Evolutionary conservation across 2,329 filamentous ascomycete genomes (phyloP), one percentile per base, ranked within the genome.

Genomic region (Dothideomycetidae sp.): DNA sequence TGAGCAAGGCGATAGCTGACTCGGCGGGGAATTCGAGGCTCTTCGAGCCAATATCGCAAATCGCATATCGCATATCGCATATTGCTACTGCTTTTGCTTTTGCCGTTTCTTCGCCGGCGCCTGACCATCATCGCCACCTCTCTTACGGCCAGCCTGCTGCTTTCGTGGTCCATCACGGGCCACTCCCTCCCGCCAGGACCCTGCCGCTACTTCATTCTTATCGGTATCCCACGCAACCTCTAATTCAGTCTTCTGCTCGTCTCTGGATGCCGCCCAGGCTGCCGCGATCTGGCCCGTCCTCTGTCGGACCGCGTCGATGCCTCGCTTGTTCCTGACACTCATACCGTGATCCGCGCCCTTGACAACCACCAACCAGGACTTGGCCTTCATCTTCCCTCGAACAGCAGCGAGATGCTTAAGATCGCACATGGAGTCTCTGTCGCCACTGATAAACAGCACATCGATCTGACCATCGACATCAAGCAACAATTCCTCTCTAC

Each of bases 261-360:
- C 43, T 10, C 43, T 39, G 4, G 41, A 43, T 13, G 44, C 15
- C 5, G 56, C 42, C 60, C 60, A 62, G 30, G 44, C 33, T 3
- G 53, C 56, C 14, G 58, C 58, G 18, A 56, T 21, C 9, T 45
- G 42, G 5, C 60, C 60, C 0, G 51, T 52, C 41, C 49, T 47
- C 42, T 49, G 48, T 3, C 56, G 51, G 33, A 59, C 39, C 21
- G 42, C 46, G 29, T 40, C 46, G 18, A 54, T 53, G 30, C 31
- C 41, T 10, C 33, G 46, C 19, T 48, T 53, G 2, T 52, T 48
- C 21, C 44, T 53, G 5, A 53, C 42, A 41, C 54, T 53, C 59
- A 63, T 63, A 9, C 58, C 57, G 46, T 63, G 60, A 50, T 60
- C 56, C 11, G 59, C 57, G 11, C 49, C 53, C 14, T 50, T 43